Evolutionary conservation across 202 grass and related monocot species (phyloP).

Genomic region (Schoenoplectus triqueter): DNA sequence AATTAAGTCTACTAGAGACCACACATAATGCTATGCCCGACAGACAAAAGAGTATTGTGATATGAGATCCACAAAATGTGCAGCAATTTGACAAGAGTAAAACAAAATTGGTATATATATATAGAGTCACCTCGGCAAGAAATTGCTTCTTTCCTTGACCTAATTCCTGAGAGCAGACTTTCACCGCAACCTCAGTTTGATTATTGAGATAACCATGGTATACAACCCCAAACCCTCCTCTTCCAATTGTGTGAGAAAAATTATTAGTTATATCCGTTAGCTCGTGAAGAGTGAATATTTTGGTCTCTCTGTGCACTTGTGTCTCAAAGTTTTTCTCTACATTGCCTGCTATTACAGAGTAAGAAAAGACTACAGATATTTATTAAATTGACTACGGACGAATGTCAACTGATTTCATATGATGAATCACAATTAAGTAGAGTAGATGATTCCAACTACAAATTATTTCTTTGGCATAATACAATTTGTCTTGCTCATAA

Average conservation of each 20-base stretch:
- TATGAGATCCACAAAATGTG: not conserved
- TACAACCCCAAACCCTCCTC: constrained; percentile 46
- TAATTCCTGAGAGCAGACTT: constrained; percentile 36
- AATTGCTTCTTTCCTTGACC: constrained; percentile 43
- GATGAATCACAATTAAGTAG: not conserved
- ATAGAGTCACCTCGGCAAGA: constrained; percentile 44
- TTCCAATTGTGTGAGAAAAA: constrained; percentile 39
- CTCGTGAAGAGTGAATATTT: constrained; percentile 39
- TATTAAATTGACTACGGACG: no score
- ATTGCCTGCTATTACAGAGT: not conserved
- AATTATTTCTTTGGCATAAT: not conserved
- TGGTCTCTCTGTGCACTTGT: constrained; percentile 1
- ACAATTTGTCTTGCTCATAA: not conserved
- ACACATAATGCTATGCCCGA: not conserved
- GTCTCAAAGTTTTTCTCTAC: not conserved
- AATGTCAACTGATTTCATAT: not conserved
- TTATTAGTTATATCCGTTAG: constrained; percentile 39
- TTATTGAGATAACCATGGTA: constrained; percentile 41
- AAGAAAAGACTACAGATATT: not conserved
- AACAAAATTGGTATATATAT: not conserved
- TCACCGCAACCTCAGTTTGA: constrained; percentile 43
- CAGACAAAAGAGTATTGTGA: not conserved
- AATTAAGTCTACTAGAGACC: not conserved
- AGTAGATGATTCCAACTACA: not conserved
- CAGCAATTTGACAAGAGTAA: not conserved